Base-by-base conservation (phyloP, 2,329 filamentous ascomycete genomes). In the Cladosporium cucumerinum region DNA sequence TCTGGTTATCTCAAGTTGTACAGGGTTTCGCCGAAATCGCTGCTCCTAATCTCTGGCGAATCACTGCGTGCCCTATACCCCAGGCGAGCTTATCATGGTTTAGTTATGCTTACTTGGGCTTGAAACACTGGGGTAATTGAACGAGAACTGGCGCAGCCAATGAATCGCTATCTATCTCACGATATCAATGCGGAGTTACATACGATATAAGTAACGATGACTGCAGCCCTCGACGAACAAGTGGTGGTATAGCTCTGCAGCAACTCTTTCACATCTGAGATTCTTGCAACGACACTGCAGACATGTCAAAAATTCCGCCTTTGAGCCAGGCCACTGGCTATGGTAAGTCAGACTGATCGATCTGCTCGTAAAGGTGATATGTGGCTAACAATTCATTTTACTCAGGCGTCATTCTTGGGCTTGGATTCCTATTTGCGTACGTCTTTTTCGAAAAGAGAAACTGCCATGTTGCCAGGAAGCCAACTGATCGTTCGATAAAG, bases 341-440 rank as follows among this genome's bases (percentile, higher is more conserved):
- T 84, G 90, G 89, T 58, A 23, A 58, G 55, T 30, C 21, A 12
- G 4, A 21, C 2, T 11, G 39, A 12, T 46, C 39, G 8, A 21
- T 21, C 10, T 12, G 4, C 11, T 46, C n/a, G n/a, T 21, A 21
- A 2, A 1, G 21, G n/a, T 46, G 12, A 46, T 11, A 21, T 21
- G 8, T 23, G n/a, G 39, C 39, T 46, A 46, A 46, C n/a, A 46
- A 12, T 28, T 2, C 14, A 7, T 57, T 57, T 28, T 23, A 8
- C 34, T 28, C 55, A 58, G 55, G 55, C 72, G 88, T 93, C 69
- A 86, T 93, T 59, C 78, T 93, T 36, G 90, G 90, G 21, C 78
- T 93, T 18, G 90, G 91, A 23, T 87, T 90, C 71, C 83, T 85
- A 28, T 93, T 93, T 78, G 88, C 90, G 77, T 80, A 72, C 68